Base-by-base conservation (phyloP, 345 rosid species). In the Schrenkiella parvula region DNA sequence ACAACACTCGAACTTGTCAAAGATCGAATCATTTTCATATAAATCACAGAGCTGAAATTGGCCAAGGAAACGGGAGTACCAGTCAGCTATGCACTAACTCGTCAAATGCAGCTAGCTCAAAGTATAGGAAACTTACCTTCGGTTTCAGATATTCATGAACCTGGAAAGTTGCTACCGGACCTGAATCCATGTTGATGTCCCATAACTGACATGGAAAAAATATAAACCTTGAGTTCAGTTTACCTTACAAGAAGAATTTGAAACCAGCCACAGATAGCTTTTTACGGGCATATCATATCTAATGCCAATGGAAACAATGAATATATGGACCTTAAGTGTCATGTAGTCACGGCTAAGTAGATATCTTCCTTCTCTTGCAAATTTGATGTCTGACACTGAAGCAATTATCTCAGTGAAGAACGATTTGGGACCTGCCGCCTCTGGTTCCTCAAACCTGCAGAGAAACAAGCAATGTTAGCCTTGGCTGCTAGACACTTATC, bases 1-100 rank as follows among this genome's bases (percentile, higher is more conserved):
- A 79, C 97, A 92, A 82, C 99, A 95, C 79, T 95, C 99, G 15
- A 95, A 95, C 83, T 95, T 95, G 77, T 95, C 99, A 69, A 95
- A 88, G 78, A 93, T 93, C 3, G 96, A 93, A 80, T 93, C 98
- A 55, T 93, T 93, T 81, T 93, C 99, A 67, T 93, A 93, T 71
- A 93, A 84, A 79, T 93, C 99, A 83, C 99, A 93, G 56, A 95
- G 84, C 99, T 95, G 92, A 60, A 78, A 74, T 56, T 34, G 32
- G 28, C 46, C 37, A 59, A 14, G 57, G 47, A 8, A 58, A 68
- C 31, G 13, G 57, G 76, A 70, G 56, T 58, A 73, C 38, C 54
- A 62, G 53, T 51, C 44, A 64, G 68, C 55, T 50, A 68, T 23
- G 68, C 43, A 60, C 55, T 25, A 56, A 35, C 15, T 57, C 6